Evolutionary conservation across 2,329 filamentous ascomycete species (phyloP), one percentile per base, ranked within the genome.

Genomic region (Fusarium sp.): DNA sequence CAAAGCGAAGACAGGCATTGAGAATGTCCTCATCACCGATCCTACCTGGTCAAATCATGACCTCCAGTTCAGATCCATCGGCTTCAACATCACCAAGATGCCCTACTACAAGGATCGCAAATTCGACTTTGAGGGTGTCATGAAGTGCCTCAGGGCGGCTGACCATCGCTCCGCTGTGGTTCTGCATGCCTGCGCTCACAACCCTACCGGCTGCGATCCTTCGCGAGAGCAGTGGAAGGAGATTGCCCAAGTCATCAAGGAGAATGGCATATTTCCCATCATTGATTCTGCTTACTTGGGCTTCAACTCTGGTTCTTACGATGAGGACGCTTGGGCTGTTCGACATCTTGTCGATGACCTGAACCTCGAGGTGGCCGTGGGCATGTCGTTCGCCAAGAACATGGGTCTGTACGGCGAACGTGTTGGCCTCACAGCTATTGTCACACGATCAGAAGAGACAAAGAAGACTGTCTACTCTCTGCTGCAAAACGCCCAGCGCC

Each of bases 381-480:
- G 88, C 58, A 85, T 90, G 78, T 91, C 89, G 0, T 91, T 91
- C 74, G 88, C 90, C 3, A 92, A 92, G 82, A 90, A 87, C 79
- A 89, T 91, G 79, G 84, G 84, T 1, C 71, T 85, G 0, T 85
- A 85, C 63, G 84, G 83, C 1, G 82, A 84, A 63, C 75, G 82
- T 3, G 76, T 81, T 10, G 83, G 82, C 0, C 71, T 79, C 3
- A 79, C 79, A 3, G 71, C 76, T 0, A 78, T 83, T 1, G 77
- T 82, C 1, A 75, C 79, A 1, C 65, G 31, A 2, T 75, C 77
- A 0, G 58, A 72, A 0, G 73, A 73, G 2, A 62, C 66, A 0
- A 74, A 69, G 62, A 75, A 29, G 5, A 77, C 72, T 1, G 74
- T 80, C 0, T 70, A 76, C 13, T 82, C 80, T 2, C 76, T 81